Conservation (phyloP, 805 yeast species). For the Metahyphopichia silvanorum region DNA sequence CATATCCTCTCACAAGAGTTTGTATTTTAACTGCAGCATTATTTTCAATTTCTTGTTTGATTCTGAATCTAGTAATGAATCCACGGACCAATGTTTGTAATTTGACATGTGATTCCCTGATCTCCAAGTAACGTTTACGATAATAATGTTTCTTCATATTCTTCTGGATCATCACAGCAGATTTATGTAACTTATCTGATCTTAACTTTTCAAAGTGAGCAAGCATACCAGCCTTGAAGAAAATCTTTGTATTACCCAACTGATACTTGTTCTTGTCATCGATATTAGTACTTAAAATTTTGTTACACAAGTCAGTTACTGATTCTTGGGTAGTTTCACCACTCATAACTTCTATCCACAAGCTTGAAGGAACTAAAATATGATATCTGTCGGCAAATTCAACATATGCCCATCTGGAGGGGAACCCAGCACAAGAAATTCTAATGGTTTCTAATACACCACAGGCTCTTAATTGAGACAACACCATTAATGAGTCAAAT, state of each 20-base stretch:
- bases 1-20: conserved; percentile 55
- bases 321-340: conserved; percentile 50
- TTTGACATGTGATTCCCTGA: conserved; percentile 48
- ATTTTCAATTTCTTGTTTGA: conserved; percentile 52
- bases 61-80: conserved; percentile 49
- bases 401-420: conserved; percentile 91
- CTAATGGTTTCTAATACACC: conserved; percentile 97
- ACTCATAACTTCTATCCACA: conserved; percentile 61
- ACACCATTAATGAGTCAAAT: conserved; percentile 91
- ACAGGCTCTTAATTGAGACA: conserved; percentile 94
- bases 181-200: conserved; percentile 67
- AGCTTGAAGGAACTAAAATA: conserved; percentile 68
- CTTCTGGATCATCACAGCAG: conserved; percentile 86
- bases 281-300: conserved; percentile 62
- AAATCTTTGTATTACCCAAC: conserved; percentile 88
- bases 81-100: conserved; percentile 70
- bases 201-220: conserved; percentile 87
- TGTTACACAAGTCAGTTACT: conserved; percentile 62
- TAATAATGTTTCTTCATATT: conserved; percentile 62
- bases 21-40: conserved; percentile 71
- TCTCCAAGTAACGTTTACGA: conserved; percentile 58
- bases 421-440: conserved; percentile 97
- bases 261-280: conserved; percentile 72
- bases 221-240: conserved; percentile 94
- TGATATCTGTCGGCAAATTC: conserved; percentile 91